A percentile compares a stretch with the other conserved stretches of the same genome.
phyloP scores from a whole-genome alignment of 2,329 filamentous ascomycete species.

The Setomelanomma holmii region DNA sequence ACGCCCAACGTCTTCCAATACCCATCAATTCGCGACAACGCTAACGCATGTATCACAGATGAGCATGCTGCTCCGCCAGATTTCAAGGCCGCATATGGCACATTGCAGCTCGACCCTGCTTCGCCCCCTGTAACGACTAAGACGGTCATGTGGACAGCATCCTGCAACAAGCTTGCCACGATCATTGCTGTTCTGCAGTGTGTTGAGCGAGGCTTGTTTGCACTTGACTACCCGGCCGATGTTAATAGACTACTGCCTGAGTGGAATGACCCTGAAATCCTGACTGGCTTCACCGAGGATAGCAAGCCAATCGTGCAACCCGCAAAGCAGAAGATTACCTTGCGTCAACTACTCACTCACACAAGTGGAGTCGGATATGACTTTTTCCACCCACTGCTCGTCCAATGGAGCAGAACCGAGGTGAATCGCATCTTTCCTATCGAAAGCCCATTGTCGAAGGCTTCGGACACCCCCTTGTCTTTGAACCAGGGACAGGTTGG shows the following conservation, averaged over 20 bases:
- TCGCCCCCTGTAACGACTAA: slow-evolving; percentile 22
- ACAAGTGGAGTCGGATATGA: slow-evolving; percentile 34
- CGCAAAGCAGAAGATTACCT: slow-evolving; percentile 27
- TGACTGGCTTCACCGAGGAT: slow-evolving; percentile 19
- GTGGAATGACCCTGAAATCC: slow-evolving; percentile 26
- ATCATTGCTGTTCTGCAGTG: slow-evolving; percentile 38
- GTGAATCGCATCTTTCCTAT: slow-evolving; percentile 12
- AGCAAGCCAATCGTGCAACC: slow-evolving; percentile 15
- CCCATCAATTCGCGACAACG: too few relatives aligned
- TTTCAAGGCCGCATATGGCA: slow-evolving; percentile 24
- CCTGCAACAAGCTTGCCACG: slow-evolving; percentile 38
- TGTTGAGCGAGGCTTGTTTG: slow-evolving; percentile 36
- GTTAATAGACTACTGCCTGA: slow-evolving; percentile 34
- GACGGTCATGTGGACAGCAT: slow-evolving; percentile 42
- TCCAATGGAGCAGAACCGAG: slow-evolving; percentile 20
- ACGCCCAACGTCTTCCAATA: too few relatives aligned
- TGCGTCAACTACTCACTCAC: slow-evolving; percentile 33
- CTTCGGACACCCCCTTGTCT: slow-evolving; percentile 28
- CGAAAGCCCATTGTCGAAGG: slow-evolving; percentile 15
- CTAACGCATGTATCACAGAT: slow-evolving; percentile 6
- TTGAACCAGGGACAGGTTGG: slow-evolving; percentile 32
- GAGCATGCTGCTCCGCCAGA: slow-evolving; percentile 5
- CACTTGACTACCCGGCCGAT: slow-evolving; percentile 28
- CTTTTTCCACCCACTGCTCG: slow-evolving; percentile 22
- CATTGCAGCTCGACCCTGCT: slow-evolving; percentile 17